Base-by-base conservation (phyloP, 2,329 filamentous ascomycete species). In the Scolecobasidium constrictum region DNA sequence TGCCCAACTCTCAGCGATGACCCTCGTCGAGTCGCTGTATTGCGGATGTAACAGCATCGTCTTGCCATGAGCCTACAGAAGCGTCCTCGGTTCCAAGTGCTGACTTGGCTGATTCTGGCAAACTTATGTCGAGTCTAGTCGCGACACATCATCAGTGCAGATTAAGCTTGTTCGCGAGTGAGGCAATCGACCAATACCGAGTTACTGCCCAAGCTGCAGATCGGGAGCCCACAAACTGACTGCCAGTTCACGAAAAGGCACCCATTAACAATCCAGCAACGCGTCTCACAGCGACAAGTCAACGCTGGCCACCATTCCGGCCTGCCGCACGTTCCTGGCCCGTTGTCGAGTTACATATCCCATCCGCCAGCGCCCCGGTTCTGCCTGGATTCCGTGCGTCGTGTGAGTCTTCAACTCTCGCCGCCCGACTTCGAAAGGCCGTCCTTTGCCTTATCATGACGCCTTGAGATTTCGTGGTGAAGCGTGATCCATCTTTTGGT, bases 401-500 rank as follows among this genome's bases (percentile, higher is more conserved):
- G 26, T 31, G 26, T 31, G 26, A 31, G 26, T 31, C 26, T n/a
- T 31, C n/a, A 38, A 22, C 11, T 21, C 36, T 15, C 18, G 20
- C 18, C 36, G 36, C 7, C 18, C 18, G 5, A 20, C 17, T 20
- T 18, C 11, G 35, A 16, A 16, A 20, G 35, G 16, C 13, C 35
- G 35, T 38, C 35, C 16, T 31, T 31, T 5, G 18, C 17, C 18
- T 38, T 22, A 20, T 19, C 7, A 18, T 40, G 37, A 21, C 37
- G 17, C 17, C 38, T n/a, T 15, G 21, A 4, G 38, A 16, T 33
- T 26, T 21, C 38, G 19, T 40, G 38, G 18, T 40, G n/a, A 23
- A 40, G 38, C 22, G 38, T n/a, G 15, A 13, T 17, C n/a, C 38
- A 16, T 17, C 38, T 16, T 17, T 22, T 16, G 21, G 26, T 23